Base-by-base conservation (phyloP, 805 yeast species). In the Kockiozyma suomiensis region DNA sequence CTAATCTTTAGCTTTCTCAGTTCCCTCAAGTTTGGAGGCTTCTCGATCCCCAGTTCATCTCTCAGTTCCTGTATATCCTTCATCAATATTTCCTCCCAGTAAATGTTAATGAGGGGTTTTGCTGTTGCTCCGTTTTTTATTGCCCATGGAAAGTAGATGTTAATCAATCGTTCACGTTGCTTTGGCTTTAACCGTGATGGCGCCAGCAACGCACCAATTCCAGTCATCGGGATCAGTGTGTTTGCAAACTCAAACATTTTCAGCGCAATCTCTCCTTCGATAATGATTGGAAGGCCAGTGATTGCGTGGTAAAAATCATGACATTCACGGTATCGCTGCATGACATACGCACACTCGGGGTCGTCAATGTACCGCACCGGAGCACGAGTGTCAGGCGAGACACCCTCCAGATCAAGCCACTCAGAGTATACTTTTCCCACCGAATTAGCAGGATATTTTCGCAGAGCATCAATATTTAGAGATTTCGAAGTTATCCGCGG, bases 291-390 rank as follows among this genome's bases (percentile, higher is more conserved):
- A 52, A 90, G 79, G 15, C 96, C 93, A 0, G 96, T 87, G 30
- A 94, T 79, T 0, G 98, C 89, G 71, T 94, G 99, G 71, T 91
- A 93, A 70, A 94, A 94, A 71, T 94, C 99, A 70, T 94, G 99
- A 71, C 97, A 92, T 72, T 94, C 98, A 54, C 99, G 82, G 72
- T 93, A 94, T 68, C 99, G 78, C 72, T 90, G 96, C 78, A 85
- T 90, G n/a, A 93, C 87, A 70, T 87, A 94, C 0, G 97, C 97
- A 66, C 90, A 82, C 69, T 90, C 96, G 46, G 89, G 92, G 70
- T 94, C 91, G 64, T 89, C 92, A 45, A 94, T 90, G 74, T 83
- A 94, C 61, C 83, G 84, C 8, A 94, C 98, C 0, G 90, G 87
- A 1, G 87, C 91, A 68, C 99, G 80, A 0, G 97, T 92, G 71